Conservation (phyloP, 371 early-diverging fungal species). For the Dinochytrium kinnereticum region DNA sequence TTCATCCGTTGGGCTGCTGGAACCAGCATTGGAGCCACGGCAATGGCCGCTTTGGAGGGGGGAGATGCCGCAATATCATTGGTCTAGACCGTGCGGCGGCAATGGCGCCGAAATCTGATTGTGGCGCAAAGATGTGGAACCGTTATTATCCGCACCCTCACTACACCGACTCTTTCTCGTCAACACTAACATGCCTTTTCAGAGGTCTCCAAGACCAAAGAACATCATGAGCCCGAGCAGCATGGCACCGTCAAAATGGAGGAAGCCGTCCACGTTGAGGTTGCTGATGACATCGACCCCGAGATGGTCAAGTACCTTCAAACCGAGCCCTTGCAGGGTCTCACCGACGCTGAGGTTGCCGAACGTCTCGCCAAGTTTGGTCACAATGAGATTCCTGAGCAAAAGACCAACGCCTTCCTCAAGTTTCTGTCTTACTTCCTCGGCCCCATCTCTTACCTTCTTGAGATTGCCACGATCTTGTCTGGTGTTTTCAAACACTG, state of each 20-base stretch:
- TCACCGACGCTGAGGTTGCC: conserved; percentile 46
- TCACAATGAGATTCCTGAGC: conserved; percentile 65
- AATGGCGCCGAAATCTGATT: no score
- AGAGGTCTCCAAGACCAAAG: conserved; percentile 7
- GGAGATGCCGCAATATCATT: no score
- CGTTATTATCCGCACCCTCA: no score
- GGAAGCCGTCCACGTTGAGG: conserved; percentile 37
- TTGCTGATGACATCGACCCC: conserved; percentile 40
- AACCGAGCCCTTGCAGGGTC: conserved; percentile 45
- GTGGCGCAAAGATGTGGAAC: no score
- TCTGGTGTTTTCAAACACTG: conserved; percentile 66
- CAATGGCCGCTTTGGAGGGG: no score
- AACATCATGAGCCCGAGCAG: conserved; percentile 6
- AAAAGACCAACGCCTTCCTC: conserved; percentile 74
- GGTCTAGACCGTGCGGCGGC: no score
- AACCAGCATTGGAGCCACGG: no score
- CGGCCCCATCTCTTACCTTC: conserved; percentile 87
- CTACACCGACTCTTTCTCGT: background rate
- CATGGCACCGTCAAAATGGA: conserved; percentile 20
- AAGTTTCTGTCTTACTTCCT: conserved; percentile 81
- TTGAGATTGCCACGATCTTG: conserved; percentile 75
- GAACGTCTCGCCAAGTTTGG: conserved; percentile 47
- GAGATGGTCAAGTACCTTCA: conserved; percentile 44
- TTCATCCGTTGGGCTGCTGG: no score
- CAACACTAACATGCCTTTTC: background rate